Conservation (phyloP, 352 stramenopile species). For the Phytophthora meadii region DNA sequence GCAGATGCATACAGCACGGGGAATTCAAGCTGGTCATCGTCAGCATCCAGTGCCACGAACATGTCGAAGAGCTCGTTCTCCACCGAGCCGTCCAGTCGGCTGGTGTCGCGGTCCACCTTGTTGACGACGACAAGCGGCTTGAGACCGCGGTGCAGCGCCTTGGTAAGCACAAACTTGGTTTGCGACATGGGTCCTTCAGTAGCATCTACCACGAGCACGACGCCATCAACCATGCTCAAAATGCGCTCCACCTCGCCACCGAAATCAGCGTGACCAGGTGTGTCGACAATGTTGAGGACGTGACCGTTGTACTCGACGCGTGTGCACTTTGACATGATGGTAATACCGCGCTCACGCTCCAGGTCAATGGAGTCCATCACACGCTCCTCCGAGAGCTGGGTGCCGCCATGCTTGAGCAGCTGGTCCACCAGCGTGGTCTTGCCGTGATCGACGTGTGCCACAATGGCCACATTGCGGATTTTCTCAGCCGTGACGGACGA, state of each 20-base stretch:
- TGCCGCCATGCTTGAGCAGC: slow-evolving; percentile 96
- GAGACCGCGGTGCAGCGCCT: slow-evolving; percentile 93
- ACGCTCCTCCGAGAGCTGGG: slow-evolving; percentile 84
- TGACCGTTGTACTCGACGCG: slow-evolving; percentile 94
- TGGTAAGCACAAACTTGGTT: slow-evolving; percentile 99
- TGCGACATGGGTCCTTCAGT: slow-evolving; percentile 98
- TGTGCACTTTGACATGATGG: slow-evolving; percentile 99
- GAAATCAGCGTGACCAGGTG: slow-evolving; percentile 98
- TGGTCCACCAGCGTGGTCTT: slow-evolving; percentile 99
- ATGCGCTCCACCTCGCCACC: slow-evolving; percentile 98
- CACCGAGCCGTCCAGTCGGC: slow-evolving; percentile 92
- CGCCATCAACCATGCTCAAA: slow-evolving; percentile 97
- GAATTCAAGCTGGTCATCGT: slow-evolving; percentile 97
- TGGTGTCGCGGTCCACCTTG: slow-evolving; percentile 97
- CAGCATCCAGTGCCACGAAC: slow-evolving; percentile 94
- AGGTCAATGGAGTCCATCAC: slow-evolving; percentile 99
- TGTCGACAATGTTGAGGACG: slow-evolving; percentile 98
- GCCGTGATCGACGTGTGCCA: slow-evolving; percentile 98
- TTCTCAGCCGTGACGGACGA: slow-evolving; percentile 46
- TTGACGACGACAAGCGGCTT: slow-evolving; percentile 98
- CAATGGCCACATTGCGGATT: slow-evolving; percentile 92
- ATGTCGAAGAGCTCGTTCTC: slow-evolving; percentile 98
- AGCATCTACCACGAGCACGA: slow-evolving; percentile 97
- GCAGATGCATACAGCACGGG: slow-evolving; percentile 96
- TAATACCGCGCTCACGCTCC: slow-evolving; percentile 99